Conservation (phyloP, 2,329 filamentous ascomycete species). For the Xylariaceae sp. region DNA sequence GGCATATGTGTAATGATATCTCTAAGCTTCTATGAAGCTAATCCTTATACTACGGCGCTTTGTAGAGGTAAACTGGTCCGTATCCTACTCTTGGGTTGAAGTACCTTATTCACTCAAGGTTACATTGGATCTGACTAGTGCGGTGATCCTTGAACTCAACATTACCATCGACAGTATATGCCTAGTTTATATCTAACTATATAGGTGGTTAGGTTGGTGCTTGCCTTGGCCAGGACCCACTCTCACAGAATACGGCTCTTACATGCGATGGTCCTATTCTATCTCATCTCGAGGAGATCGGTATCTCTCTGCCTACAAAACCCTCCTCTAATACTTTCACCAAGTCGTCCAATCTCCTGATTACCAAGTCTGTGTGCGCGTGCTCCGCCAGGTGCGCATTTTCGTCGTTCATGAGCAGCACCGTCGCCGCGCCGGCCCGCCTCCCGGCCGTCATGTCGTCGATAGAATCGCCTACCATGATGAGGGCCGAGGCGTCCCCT, state of each 20-base stretch:
- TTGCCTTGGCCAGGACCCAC: too few species aligned
- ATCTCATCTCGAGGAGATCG: neutral
- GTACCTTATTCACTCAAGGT: too few species aligned
- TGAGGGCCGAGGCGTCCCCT: conserved; percentile 57
- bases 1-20: too few species aligned
- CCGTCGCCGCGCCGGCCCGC: conserved; percentile 83
- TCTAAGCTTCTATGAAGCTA: neutral
- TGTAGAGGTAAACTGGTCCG: too few species aligned
- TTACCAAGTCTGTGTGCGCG: conserved; percentile 77
- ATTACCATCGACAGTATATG: too few species aligned
- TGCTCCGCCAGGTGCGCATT: conserved; percentile 74
- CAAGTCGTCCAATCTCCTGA: conserved; percentile 75
- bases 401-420: conserved; percentile 85
- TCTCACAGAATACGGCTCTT: neutral
- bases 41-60: too few species aligned
- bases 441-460: conserved; percentile 93
- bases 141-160: too few species aligned
- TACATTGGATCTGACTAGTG: too few species aligned
- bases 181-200: too few species aligned
- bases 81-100: too few species aligned
- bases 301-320: conserved; percentile 61
- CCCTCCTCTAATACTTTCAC: conserved; percentile 76
- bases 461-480: conserved; percentile 79
- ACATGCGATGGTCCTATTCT: neutral
- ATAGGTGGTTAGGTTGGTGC: neutral